These are phyloP conservation scores for Rhodosporidiobolus odoratus DNA, from an alignment of 768 basidiomycete species.

Conservation along the genomic window DNA sequence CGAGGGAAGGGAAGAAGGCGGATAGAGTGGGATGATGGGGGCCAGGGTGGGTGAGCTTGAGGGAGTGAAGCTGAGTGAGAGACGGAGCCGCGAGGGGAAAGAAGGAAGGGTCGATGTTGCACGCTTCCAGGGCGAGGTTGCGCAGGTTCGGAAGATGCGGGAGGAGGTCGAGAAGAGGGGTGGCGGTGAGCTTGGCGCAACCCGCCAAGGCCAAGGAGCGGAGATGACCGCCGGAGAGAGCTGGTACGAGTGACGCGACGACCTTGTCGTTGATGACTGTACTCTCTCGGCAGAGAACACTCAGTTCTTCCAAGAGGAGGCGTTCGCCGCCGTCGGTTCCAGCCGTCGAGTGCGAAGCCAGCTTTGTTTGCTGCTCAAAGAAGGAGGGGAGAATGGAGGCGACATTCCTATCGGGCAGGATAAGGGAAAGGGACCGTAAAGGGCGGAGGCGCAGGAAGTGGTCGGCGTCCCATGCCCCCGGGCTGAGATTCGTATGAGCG, in stretches of 20 bases:
- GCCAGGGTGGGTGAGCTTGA: slow-evolving; percentile 36
- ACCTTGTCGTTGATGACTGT: slow-evolving; percentile 23
- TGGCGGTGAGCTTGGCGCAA: slow-evolving; percentile 24
- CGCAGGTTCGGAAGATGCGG: slow-evolving; percentile 11
- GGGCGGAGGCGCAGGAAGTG: slow-evolving; percentile 22
- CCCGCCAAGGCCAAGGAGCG: slow-evolving; percentile 29
- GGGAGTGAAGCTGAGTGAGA: slow-evolving; percentile 13
- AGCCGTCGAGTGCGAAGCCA: background rate
- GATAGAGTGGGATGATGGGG: slow-evolving; percentile 16
- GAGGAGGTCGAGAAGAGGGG: slow-evolving; percentile 4
- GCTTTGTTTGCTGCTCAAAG: slow-evolving; percentile 5
- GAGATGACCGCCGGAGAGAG: slow-evolving; percentile 5
- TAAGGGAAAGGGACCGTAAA: slow-evolving; percentile 26
- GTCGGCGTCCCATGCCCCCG: slow-evolving; percentile 23
- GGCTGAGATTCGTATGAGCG: slow-evolving; percentile 26
- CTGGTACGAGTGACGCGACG: background rate
- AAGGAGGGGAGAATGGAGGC: slow-evolving; percentile 22
- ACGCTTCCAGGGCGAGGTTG: slow-evolving; percentile 35
- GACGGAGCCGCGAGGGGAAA: slow-evolving; percentile 9
- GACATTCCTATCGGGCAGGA: slow-evolving; percentile 33
- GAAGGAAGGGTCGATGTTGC: slow-evolving; percentile 21
- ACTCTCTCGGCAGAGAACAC: slow-evolving; percentile 34
- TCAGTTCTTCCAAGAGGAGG: slow-evolving; percentile 24
- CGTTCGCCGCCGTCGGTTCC: background rate
- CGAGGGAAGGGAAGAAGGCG: slow-evolving; percentile 28